These are phyloP conservation scores for Betula pendula DNA, from an alignment of 306 rosid species.

Conservation along the genomic window DNA sequence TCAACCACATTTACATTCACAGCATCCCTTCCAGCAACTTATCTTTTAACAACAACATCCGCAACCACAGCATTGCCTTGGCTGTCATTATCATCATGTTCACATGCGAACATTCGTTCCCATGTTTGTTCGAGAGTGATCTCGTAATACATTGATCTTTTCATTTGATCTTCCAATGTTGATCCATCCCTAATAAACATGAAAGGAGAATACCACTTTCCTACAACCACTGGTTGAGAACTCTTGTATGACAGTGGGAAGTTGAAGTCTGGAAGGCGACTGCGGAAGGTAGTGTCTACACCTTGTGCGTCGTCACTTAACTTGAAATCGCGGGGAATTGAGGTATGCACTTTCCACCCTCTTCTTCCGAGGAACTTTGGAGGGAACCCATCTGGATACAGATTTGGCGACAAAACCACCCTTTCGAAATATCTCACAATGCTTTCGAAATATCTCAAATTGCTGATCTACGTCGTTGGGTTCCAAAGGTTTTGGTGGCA, in stretches of 20 bases:
- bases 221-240: conserved; percentile 53
- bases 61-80: conserved; percentile 31
- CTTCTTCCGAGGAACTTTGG: conserved; percentile 48
- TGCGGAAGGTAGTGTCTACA: conserved; percentile 39
- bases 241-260: conserved; percentile 14
- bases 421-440: no score
- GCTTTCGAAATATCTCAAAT: conserved; percentile 35
- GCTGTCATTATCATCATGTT: background rate
- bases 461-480: conserved; percentile 36
- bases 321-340: conserved; percentile 26
- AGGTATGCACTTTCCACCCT: conserved; percentile 44
- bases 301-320: conserved; percentile 52
- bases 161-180: conserved; percentile 47
- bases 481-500: conserved; percentile 33
- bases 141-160: conserved; percentile 52
- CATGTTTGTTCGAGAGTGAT: conserved; percentile 69
- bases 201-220: conserved; percentile 77
- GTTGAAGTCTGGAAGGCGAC: conserved; percentile 37
- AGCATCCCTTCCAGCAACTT: conserved; percentile 41
- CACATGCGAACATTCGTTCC: conserved; percentile 47
- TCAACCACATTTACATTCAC: conserved; percentile 12
- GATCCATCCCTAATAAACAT: conserved; percentile 65
- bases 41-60: conserved; percentile 44
- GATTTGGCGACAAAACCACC: conserved; percentile 56
- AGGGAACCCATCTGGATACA: conserved; percentile 44